These are phyloP conservation scores for Diophrys sp. DNA, from an alignment of 73 alveolate genomes.

Conservation along the genomic window DNA sequence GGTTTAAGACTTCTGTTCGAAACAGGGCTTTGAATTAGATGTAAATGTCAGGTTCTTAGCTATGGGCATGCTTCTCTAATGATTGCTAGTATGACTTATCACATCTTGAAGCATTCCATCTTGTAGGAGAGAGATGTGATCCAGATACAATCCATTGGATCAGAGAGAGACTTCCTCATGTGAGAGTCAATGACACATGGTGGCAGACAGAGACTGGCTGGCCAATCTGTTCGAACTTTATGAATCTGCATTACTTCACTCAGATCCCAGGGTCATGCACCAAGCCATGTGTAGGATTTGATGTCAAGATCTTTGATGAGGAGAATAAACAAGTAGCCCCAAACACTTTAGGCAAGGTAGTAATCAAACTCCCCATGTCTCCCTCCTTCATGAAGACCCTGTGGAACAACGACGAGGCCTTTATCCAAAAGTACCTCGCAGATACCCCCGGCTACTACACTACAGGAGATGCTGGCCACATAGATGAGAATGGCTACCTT, in stretches of 20 bases:
- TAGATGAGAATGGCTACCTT: slow-evolving; percentile 55
- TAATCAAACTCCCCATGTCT: slow-evolving; percentile 96
- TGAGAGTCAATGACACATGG: slow-evolving; percentile 95
- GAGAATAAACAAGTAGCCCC: slow-evolving; percentile 62
- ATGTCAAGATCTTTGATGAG: slow-evolving; percentile 81
- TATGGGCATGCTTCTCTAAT: too few species aligned
- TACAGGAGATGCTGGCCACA: slow-evolving; percentile 96
- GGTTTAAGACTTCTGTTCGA: too few species aligned
- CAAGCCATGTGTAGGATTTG: slow-evolving; percentile 94
- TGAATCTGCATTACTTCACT: slow-evolving; percentile 63
- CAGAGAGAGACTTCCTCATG: slow-evolving; percentile 63
- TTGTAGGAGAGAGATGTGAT: slow-evolving; percentile 99
- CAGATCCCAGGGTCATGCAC: slow-evolving; percentile 92
- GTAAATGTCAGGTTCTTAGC: too few species aligned
- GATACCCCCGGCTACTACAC: slow-evolving; percentile 91
- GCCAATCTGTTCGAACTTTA: slow-evolving; percentile 67
- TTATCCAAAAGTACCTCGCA: slow-evolving; percentile 87
- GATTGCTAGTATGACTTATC: slow-evolving; percentile 73
- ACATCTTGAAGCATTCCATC: slow-evolving; percentile 70
- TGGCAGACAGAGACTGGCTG: slow-evolving; percentile 99
- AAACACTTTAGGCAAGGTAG: slow-evolving; percentile 79
- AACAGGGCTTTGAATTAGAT: too few species aligned
- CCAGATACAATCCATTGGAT: slow-evolving; percentile 97
- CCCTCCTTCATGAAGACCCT: slow-evolving; percentile 98
- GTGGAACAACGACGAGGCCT: slow-evolving; percentile 95